Conservation (phyloP, 164 flowering plant species). For the Santalum album region DNA sequence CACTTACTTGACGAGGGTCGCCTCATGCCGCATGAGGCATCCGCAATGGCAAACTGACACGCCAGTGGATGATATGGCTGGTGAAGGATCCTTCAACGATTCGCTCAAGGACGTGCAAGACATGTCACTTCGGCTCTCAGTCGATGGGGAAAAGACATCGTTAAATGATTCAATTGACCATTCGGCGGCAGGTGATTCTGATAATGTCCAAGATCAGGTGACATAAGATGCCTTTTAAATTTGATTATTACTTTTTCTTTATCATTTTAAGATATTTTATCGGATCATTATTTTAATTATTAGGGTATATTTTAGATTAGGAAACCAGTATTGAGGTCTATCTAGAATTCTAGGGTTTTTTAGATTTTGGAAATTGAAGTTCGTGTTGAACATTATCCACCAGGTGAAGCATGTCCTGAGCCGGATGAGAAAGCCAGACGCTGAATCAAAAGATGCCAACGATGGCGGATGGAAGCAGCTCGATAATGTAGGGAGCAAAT, state of each 20-base stretch:
- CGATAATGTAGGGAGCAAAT: constrained; percentile 47
- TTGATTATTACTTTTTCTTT: too few species aligned
- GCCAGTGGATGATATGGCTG: constrained; percentile 49
- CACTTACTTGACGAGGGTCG: constrained; percentile 87
- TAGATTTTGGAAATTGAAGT: too few species aligned
- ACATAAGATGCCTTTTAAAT: too few species aligned
- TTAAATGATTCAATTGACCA: constrained; percentile 44
- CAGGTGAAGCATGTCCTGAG: constrained; percentile 13
- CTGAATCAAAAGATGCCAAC: constrained; percentile 24
- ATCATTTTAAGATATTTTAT: too few species aligned
- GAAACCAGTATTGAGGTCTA: too few species aligned
- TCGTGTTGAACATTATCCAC: too few species aligned
- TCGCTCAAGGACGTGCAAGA: constrained; percentile 87
- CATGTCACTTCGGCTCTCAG: constrained; percentile 80
- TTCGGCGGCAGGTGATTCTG: constrained; percentile 28
- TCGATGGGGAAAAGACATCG: constrained; percentile 76
- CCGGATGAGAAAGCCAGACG: constrained; percentile 44
- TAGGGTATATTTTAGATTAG: too few species aligned
- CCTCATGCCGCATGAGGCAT: constrained; percentile 86
- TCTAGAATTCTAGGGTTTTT: too few species aligned
- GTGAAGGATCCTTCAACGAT: constrained; percentile 64
- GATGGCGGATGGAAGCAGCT: constrained; percentile 29
- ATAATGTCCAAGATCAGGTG: constrained; percentile 9
- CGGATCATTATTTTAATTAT: too few species aligned
- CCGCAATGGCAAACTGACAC: constrained; percentile 94